Evolutionary conservation across 345 rosid genomes (phyloP).

Genomic region (Mercurialis annua): DNA sequence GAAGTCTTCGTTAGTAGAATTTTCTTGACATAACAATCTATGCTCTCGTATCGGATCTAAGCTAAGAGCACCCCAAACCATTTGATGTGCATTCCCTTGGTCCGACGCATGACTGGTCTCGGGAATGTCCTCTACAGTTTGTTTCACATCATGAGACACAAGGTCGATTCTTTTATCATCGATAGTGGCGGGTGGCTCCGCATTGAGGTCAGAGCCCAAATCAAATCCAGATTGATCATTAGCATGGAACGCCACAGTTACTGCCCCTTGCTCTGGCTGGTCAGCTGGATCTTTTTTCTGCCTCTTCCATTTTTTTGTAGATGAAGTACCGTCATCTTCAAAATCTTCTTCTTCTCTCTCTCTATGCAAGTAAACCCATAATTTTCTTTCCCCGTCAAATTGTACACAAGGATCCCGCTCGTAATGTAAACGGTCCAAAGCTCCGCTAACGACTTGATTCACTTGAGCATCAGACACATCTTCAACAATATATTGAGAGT

Average conservation of each 20-base stretch:
- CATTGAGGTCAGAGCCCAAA: slow-evolving; percentile 62
- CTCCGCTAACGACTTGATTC: slow-evolving; percentile 96
- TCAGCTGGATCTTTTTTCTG: slow-evolving; percentile 87
- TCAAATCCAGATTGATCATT: slow-evolving; percentile 57
- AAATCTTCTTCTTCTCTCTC: slow-evolving; percentile 99
- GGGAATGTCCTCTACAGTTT: slow-evolving; percentile 47
- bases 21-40: slow-evolving; percentile 73
- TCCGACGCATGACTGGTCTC: slow-evolving; percentile 41
- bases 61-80: slow-evolving; percentile 56
- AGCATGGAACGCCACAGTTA: slow-evolving; percentile 59
- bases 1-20: slow-evolving; percentile 84
- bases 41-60: slow-evolving; percentile 49
- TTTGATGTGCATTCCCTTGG: slow-evolving; percentile 35
- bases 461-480: slow-evolving; percentile 92
- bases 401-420: slow-evolving; percentile 99
- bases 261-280: slow-evolving; percentile 70
- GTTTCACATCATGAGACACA: slow-evolving; percentile 38
- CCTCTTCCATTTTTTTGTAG: slow-evolving; percentile 99
- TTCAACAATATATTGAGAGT: slow-evolving; percentile 87
- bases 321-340: slow-evolving; percentile 99
- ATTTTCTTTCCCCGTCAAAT: slow-evolving; percentile 84
- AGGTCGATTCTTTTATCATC: slow-evolving; percentile 46
- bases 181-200: slow-evolving; percentile 44
- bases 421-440: slow-evolving; percentile 96
- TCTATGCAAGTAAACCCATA: slow-evolving; percentile 95